phyloP scores from a whole-genome alignment of 495 filamentous ascomycete species.

The Symbiotaphrina buchneri region DNA sequence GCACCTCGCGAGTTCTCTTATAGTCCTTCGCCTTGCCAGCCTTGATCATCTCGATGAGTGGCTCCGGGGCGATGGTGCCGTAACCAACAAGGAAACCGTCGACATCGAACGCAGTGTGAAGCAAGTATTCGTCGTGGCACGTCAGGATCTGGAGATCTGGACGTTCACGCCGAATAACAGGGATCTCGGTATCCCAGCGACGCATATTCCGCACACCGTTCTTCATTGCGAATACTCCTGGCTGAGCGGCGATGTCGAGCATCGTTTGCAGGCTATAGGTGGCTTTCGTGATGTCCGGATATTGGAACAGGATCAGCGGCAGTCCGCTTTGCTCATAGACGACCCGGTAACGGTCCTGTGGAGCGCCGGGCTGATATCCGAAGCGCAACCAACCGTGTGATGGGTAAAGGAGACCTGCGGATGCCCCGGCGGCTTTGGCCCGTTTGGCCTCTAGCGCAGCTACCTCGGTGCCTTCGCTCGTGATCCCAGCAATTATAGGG shows the following conservation, averaged over 20 bases:
- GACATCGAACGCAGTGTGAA: slow-evolving; percentile 15
- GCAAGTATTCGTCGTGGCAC: slow-evolving; percentile 16
- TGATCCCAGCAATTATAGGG: too few species aligned
- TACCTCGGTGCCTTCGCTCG: too few species aligned
- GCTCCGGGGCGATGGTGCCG: slow-evolving; percentile 16
- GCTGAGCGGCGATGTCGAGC: slow-evolving; percentile 15
- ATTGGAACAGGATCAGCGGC: slow-evolving; percentile 16
- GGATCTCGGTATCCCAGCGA: slow-evolving; percentile 17
- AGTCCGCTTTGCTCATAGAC: slow-evolving; percentile 14
- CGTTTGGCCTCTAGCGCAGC: slow-evolving; percentile 14
- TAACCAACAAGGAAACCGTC: slow-evolving; percentile 17
- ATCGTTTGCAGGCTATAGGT: slow-evolving; percentile 15
- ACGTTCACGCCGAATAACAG: slow-evolving; percentile 12
- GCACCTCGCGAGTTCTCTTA: slow-evolving; percentile 11
- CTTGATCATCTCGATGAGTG: slow-evolving; percentile 13
- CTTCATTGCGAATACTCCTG: slow-evolving; percentile 16
- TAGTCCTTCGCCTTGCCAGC: slow-evolving; percentile 16
- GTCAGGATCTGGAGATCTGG: slow-evolving; percentile 15
- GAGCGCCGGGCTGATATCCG: slow-evolving; percentile 15
- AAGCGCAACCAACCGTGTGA: slow-evolving; percentile 18
- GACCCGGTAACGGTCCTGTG: slow-evolving; percentile 14
- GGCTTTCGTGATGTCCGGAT: slow-evolving; percentile 16
- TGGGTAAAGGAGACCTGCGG: slow-evolving; percentile 15
- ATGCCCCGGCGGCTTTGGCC: slow-evolving; percentile 14
- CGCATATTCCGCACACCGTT: slow-evolving; percentile 18